Base-by-base conservation (phyloP, 192 early-diverging fungal species). In the Coemansia sp. region DNA sequence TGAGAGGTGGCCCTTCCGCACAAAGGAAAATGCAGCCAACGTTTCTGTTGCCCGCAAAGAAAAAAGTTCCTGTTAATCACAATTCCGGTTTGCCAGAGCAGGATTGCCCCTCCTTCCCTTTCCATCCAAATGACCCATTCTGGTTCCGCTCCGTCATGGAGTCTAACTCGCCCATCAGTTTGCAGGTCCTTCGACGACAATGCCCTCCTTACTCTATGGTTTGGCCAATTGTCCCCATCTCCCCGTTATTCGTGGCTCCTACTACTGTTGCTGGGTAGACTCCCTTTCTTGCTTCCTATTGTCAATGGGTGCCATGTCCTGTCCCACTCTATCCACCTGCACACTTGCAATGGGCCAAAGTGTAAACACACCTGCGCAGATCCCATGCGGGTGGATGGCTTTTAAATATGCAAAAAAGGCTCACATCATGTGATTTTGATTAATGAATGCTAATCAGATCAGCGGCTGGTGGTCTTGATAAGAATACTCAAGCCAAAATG, bases 41-140 rank as follows among this genome's bases (percentile, higher is more conserved):
- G 43, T 45, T 45, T 45, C 43, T 45, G 43, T 45, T 45, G 43
- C 43, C 43, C 43, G 43, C 43, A 45, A 45, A 45, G 43, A 45
- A 45, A 3, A 45, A 8, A n/a, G 43, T 45, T 45, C 43, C 43
- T 45, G 43, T 18, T 45, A 20, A 20, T 45, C n/a, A 2, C 43
- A 20, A 45, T 45, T 45, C 43, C 43, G n/a, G 43, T 45, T 45
- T 9, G 8, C 8, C 16, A 31, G 5, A 45, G 18, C n/a, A 45
- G 43, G 43, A 45, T 45, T n/a, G n/a, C n/a, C 43, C 43, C 1
- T 45, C 40, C 40, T n/a, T 16, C 18, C 18, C 43, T 20, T 45
- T 18, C 43, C 37, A 45, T 45, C 43, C 18, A 18, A 45, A 6
- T 20, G n/a, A 45, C 18, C 43, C 18, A 20, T 38, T 45, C 18